These are phyloP conservation scores for Ustilago cynodontis DNA, from an alignment of 1,284 basidiomycete genomes.

Conservation along the genomic window DNA sequence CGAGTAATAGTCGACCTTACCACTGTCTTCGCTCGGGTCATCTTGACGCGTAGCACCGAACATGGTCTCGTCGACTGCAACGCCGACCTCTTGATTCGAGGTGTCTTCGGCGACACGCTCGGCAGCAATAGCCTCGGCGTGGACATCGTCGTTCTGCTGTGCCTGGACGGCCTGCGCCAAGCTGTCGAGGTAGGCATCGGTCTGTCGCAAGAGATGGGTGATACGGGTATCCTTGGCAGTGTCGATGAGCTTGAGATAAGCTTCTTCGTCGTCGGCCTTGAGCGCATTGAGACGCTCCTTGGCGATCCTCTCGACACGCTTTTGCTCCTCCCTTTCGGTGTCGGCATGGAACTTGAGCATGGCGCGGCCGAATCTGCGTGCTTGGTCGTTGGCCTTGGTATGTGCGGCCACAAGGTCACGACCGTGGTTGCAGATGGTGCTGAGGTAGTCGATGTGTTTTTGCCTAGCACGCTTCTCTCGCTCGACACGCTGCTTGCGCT, in stretches of 20 bases:
- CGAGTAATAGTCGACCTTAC: constrained; percentile 94
- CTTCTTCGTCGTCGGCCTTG: constrained; percentile 98
- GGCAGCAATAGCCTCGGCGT: constrained; percentile 65
- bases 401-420: constrained; percentile 78
- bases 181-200: constrained; percentile 93
- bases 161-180: constrained; percentile 93
- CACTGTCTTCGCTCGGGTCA: constrained; percentile 75
- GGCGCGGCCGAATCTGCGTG: constrained; percentile 72
- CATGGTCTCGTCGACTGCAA: constrained; percentile 82
- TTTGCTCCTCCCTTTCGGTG: constrained; percentile 74
- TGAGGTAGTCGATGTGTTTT: constrained; percentile 94
- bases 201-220: constrained; percentile 93
- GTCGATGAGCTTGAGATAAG: constrained; percentile 98
- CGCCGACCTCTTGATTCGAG: constrained; percentile 64
- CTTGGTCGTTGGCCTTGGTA: constrained; percentile 73
- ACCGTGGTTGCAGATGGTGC: constrained; percentile 88
- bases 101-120: constrained; percentile 53
- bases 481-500: constrained; percentile 90
- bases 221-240: constrained; percentile 99
- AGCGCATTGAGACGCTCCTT: constrained; percentile 99
- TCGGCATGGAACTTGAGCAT: constrained; percentile 73
- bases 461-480: constrained; percentile 93
- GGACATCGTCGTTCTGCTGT: constrained; percentile 83
- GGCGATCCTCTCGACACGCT: constrained; percentile 89
- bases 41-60: constrained; percentile 84